phyloP scores from a whole-genome alignment of 305 asterid genomes.

The Fraxinus greggii region DNA sequence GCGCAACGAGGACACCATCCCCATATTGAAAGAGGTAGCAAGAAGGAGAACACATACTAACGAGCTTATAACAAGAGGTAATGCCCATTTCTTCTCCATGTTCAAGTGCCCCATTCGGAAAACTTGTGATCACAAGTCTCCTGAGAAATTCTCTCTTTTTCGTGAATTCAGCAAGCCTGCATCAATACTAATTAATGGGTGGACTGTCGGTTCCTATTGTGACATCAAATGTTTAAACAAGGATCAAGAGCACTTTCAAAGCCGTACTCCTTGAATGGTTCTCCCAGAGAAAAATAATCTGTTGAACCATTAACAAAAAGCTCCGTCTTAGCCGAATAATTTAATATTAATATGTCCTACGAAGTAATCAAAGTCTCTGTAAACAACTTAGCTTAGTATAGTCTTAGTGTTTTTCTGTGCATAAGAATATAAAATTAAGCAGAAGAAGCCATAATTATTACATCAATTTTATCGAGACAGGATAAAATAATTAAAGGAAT shows the following conservation, averaged over 20 bases:
- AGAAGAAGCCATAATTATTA: slow-evolving; percentile 18
- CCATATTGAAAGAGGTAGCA: slow-evolving; percentile 76
- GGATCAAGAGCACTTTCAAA: slow-evolving; percentile 24
- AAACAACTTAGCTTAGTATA: slow-evolving; percentile 8
- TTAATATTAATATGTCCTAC: slow-evolving; percentile 13
- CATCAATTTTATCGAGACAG: slow-evolving; percentile 29
- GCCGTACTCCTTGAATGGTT: slow-evolving; percentile 25
- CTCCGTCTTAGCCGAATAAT: neutral
- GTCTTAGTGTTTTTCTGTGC: slow-evolving; percentile 1
- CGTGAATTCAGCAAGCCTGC: slow-evolving; percentile 27
- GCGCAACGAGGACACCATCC: slow-evolving; percentile 59
- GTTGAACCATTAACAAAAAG: slow-evolving; percentile 11
- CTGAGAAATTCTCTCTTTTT: slow-evolving; percentile 24
- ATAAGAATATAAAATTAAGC: slow-evolving; percentile 13
- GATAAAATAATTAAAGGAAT: slow-evolving; percentile 17
- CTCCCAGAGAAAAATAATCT: slow-evolving; percentile 14
- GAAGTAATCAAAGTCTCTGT: slow-evolving; percentile 3
- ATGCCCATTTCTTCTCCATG: slow-evolving; percentile 81
- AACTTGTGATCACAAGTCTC: slow-evolving; percentile 45
- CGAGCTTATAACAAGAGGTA: slow-evolving; percentile 71
- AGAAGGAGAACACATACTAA: slow-evolving; percentile 58
- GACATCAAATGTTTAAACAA: slow-evolving; percentile 30
- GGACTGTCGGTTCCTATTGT: slow-evolving; percentile 27
- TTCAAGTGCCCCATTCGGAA: slow-evolving; percentile 61
- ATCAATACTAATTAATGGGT: slow-evolving; percentile 5